A percentile compares a stretch with the other conserved stretches of the same genome.
These are phyloP conservation scores for Emericellopsis cladophorae DNA, from an alignment of 2,329 filamentous ascomycete genomes.

Conservation along the genomic window DNA sequence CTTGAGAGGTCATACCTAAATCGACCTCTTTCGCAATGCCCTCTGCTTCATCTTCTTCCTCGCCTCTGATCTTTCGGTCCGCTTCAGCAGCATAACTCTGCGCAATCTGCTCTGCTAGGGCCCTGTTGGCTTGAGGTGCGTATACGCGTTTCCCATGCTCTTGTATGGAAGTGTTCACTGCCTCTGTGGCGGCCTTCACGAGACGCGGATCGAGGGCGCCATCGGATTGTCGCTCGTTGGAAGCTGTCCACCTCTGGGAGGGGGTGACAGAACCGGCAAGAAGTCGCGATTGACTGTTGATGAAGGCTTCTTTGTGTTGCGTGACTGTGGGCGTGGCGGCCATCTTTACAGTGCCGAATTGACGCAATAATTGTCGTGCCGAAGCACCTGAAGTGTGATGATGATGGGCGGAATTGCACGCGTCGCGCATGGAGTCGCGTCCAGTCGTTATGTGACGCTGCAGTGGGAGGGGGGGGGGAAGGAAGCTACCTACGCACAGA, in stretches of 20 bases:
- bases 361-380: no score
- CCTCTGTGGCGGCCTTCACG: constrained; percentile 43
- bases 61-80: constrained; percentile 19
- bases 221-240: constrained; percentile 26
- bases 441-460: no score
- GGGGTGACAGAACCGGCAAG: constrained; percentile 46
- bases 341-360: no score
- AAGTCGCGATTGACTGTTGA: constrained; percentile 47
- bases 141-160: constrained; percentile 56
- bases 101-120: constrained; percentile 64
- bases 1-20: constrained; percentile 21
- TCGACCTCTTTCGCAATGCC: constrained; percentile 28
- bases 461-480: no score
- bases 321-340: constrained; percentile 3
- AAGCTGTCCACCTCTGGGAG: constrained; percentile 37
- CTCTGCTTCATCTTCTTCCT: constrained; percentile 12
- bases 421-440: no score
- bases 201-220: constrained; percentile 30
- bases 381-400: no score
- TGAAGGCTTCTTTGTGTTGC: constrained; percentile 44
- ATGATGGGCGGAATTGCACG: no score
- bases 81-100: constrained; percentile 41
- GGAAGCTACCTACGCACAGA: no score
- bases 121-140: constrained; percentile 53
- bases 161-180: constrained; percentile 48